These are phyloP conservation scores for Conticribra weissflogii DNA, from an alignment of 108 stramenopile genomes.

Conservation along the genomic window DNA sequence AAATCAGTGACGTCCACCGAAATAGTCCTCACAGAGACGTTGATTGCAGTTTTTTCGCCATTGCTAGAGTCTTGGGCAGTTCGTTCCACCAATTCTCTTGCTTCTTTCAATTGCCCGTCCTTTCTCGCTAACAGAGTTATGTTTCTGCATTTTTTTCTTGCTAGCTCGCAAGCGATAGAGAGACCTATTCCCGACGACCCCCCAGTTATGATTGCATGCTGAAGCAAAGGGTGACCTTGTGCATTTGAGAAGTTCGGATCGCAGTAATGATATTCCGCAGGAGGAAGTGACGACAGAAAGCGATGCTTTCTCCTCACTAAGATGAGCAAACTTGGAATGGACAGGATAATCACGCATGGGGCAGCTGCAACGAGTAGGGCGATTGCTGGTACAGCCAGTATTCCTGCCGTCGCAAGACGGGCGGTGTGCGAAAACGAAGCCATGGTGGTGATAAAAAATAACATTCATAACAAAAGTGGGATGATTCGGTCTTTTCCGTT, in stretches of 20 bases:
- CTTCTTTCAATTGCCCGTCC: constrained; percentile 59
- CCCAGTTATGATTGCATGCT: constrained; percentile 85
- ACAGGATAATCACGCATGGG: constrained; percentile 54
- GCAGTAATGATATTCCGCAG: neutral
- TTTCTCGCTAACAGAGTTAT: constrained; percentile 83
- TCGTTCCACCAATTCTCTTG: constrained; percentile 49
- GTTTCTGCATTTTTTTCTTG: constrained; percentile 50
- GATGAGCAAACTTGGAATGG: constrained; percentile 60
- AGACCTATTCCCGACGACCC: constrained; percentile 89
- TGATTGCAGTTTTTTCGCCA: constrained; percentile 23
- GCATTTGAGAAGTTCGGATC: neutral
- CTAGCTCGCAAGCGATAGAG: constrained; percentile 68
- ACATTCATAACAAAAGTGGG: too few relatives aligned
- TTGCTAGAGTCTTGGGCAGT: too few relatives aligned
- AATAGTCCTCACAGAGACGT: constrained; percentile 32
- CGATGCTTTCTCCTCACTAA: constrained; percentile 52
- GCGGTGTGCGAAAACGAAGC: constrained; percentile 26
- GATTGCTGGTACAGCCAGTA: constrained; percentile 63
- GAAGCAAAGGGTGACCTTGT: constrained; percentile 26
- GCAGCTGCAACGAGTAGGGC: constrained; percentile 47
- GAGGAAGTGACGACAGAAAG: constrained; percentile 23
- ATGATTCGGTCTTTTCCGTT: too few relatives aligned
- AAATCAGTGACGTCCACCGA: constrained; percentile 74
- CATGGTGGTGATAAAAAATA: neutral
- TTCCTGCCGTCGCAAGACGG: constrained; percentile 48